Percentiles rank a stretch among this genome's conserved stretches.
phyloP scores from a whole-genome alignment of 2,329 filamentous ascomycete genomes.

The Rosellinia necatrix region DNA sequence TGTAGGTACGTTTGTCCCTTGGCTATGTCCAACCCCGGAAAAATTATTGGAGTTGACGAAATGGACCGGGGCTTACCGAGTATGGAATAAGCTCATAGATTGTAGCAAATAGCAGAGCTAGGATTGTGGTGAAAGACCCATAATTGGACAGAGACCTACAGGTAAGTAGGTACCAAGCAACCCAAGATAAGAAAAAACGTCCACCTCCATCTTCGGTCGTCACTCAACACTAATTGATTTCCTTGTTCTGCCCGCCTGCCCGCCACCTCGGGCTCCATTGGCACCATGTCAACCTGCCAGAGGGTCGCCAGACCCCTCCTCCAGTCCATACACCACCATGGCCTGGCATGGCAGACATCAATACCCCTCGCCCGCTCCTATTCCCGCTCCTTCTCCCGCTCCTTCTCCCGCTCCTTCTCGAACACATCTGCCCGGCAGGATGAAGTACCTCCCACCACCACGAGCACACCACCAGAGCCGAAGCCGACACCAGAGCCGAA shows the following conservation, averaged over 20 bases:
- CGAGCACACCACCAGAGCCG: slow-evolving; percentile 21
- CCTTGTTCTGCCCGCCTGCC: background rate
- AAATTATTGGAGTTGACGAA: slow-evolving; percentile 42
- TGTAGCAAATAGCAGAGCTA: slow-evolving; percentile 18
- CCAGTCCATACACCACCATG: slow-evolving; percentile 54
- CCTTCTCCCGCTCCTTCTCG: slow-evolving; percentile 43
- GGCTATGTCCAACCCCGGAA: slow-evolving; percentile 30
- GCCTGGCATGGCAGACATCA: slow-evolving; percentile 33
- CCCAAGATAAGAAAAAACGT: slow-evolving; percentile 2
- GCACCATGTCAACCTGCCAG: slow-evolving; percentile 63
- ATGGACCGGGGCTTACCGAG: slow-evolving; percentile 13
- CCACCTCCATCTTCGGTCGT: too few species aligned
- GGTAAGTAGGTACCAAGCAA: too few species aligned
- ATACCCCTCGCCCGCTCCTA: slow-evolving; percentile 43
- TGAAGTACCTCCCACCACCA: slow-evolving; percentile 34
- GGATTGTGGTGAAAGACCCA: too few species aligned
- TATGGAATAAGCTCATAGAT: background rate
- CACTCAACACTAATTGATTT: too few species aligned
- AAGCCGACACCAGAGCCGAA: slow-evolving; percentile 35
- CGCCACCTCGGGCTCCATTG: slow-evolving; percentile 17
- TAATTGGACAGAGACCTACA: too few species aligned
- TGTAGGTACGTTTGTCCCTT: too few species aligned
- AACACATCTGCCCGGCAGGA: slow-evolving; percentile 44
- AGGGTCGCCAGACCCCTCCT: slow-evolving; percentile 62
- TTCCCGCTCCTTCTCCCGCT: slow-evolving; percentile 43